Conservation (phyloP, 495 filamentous ascomycete genomes). For the Lophiotrema nucula region DNA sequence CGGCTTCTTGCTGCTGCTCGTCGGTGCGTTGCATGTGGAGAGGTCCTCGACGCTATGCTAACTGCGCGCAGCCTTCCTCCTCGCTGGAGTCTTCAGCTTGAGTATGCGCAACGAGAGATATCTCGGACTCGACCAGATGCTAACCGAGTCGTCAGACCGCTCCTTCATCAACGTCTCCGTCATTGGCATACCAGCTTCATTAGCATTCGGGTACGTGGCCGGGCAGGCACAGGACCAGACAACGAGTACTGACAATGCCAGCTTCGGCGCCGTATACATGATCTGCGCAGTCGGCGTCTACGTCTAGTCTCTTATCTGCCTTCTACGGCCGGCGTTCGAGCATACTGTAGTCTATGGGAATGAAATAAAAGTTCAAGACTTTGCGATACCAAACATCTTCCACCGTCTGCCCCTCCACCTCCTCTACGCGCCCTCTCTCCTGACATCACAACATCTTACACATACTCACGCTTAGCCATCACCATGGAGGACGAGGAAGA, state of each 20-base stretch:
- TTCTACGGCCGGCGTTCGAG: slow-evolving; percentile 29
- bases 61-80: slow-evolving; percentile 50
- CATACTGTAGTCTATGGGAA: slow-evolving; percentile 32
- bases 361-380: slow-evolving; percentile 29
- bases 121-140: too few species aligned
- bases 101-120: slow-evolving; percentile 69
- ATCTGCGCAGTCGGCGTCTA: slow-evolving; percentile 98
- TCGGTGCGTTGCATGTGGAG: slow-evolving; percentile 50
- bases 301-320: slow-evolving; percentile 61
- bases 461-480: slow-evolving; percentile 2
- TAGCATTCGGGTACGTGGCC: slow-evolving; percentile 82
- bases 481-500: slow-evolving; percentile 36
- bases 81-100: slow-evolving; percentile 74
- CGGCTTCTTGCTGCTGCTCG: slow-evolving; percentile 71
- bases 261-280: slow-evolving; percentile 94
- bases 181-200: slow-evolving; percentile 82
- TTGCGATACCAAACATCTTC: slow-evolving; percentile 17
- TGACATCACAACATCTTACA: neutral
- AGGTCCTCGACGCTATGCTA: slow-evolving; percentile 29
- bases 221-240: too few species aligned
- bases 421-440: neutral
- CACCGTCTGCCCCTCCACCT: neutral
- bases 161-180: slow-evolving; percentile 73
- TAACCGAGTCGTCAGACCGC: slow-evolving; percentile 87
- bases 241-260: too few species aligned